Percentiles rank a stretch among this genome's conserved stretches.
These are phyloP conservation scores for Anthracocystis panici-leucophaei DNA, from an alignment of 1,284 basidiomycete species.

Conservation along the genomic window DNA sequence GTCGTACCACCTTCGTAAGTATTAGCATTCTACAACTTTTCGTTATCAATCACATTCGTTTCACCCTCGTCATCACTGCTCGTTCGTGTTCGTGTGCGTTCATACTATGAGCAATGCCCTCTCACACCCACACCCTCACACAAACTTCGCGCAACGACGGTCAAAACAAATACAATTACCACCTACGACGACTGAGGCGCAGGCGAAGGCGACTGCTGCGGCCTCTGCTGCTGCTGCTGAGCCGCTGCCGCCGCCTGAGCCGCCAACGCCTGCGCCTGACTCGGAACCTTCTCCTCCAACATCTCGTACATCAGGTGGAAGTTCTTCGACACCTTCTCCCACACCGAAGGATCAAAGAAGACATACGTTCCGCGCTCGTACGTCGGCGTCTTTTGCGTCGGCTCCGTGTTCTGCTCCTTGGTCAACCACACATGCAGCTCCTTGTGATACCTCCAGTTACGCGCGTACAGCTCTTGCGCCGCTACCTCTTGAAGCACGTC, in stretches of 20 bases:
- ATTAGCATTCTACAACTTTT: not conserved
- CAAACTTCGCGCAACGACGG: not conserved
- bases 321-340: slow-evolving; percentile 80
- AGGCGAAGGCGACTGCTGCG: slow-evolving; percentile 11
- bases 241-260: slow-evolving; percentile 40
- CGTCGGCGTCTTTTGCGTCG: slow-evolving; percentile 86
- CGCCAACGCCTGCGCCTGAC: slow-evolving; percentile 46
- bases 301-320: slow-evolving; percentile 87
- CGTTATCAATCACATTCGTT: not conserved
- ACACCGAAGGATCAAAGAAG: slow-evolving; percentile 89
- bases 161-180: slow-evolving; percentile 3
- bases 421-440: slow-evolving; percentile 94
- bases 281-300: slow-evolving; percentile 80
- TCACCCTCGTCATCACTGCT: not conserved
- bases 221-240: slow-evolving; percentile 34
- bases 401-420: slow-evolving; percentile 85
- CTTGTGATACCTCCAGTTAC: slow-evolving; percentile 98
- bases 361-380: slow-evolving; percentile 91
- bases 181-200: slow-evolving; percentile 1
- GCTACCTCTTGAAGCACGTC: slow-evolving; percentile 95
- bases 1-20: slow-evolving; percentile 17
- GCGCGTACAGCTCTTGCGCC: slow-evolving; percentile 94
- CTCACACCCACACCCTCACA: not conserved
- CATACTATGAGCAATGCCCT: not conserved
- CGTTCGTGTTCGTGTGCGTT: too few relatives aligned